These are phyloP conservation scores for Pelargonium cotyledonis DNA, from an alignment of 441 rosid species.

Conservation along the genomic window DNA sequence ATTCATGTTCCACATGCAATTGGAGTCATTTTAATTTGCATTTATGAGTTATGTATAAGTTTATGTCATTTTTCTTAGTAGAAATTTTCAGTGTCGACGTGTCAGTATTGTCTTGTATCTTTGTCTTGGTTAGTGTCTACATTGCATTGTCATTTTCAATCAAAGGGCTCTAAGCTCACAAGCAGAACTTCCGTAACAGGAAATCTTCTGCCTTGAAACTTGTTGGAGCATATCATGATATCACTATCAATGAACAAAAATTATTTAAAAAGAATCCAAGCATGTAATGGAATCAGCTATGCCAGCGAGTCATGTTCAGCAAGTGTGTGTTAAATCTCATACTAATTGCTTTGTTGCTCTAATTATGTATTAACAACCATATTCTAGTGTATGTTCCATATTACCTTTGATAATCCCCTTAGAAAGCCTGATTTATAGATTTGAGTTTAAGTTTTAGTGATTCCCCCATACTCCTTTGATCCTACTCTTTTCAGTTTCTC, in stretches of 20 bases:
- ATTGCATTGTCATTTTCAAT: too few relatives aligned
- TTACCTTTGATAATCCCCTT: background rate
- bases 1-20: too few relatives aligned
- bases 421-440: conserved; percentile 1
- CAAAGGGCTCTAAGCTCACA: too few relatives aligned
- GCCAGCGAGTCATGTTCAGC: background rate
- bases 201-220: background rate
- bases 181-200: too few relatives aligned
- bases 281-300: background rate
- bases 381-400: background rate
- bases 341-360: background rate
- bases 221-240: background rate
- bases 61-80: too few relatives aligned
- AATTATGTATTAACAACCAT: background rate
- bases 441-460: background rate
- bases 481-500: background rate
- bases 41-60: too few relatives aligned
- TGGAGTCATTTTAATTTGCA: too few relatives aligned
- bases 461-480: background rate
- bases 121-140: too few relatives aligned
- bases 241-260: background rate
- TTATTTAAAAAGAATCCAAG: background rate
- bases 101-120: too few relatives aligned
- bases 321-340: background rate
- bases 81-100: too few relatives aligned